These are phyloP conservation scores for Trichocladium uniseriatum DNA, from an alignment of 495 filamentous ascomycete genomes.

Conservation along the genomic window DNA sequence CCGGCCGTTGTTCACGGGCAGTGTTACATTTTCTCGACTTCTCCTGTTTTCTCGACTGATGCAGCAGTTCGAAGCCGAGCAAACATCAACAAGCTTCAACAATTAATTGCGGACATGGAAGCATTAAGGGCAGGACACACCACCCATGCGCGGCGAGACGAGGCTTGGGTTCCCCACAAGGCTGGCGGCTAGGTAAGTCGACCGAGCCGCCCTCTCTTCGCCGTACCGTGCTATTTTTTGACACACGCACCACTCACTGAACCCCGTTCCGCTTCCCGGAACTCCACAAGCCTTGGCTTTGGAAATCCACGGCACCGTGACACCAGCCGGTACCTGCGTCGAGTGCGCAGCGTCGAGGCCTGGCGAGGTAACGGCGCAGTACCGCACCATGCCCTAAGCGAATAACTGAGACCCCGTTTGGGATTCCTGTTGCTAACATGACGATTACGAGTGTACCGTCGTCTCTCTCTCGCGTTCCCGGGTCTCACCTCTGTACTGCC, in stretches of 20 bases:
- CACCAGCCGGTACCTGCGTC: constrained; percentile 3
- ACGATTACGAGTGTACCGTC: not conserved
- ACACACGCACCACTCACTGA: too few relatives aligned
- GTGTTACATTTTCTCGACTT: constrained; percentile 1
- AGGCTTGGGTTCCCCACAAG: constrained; percentile 12
- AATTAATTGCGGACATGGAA: not conserved
- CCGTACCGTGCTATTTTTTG: constrained; percentile 19
- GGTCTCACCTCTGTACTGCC: not conserved
- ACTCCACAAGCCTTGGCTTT: constrained; percentile 8
- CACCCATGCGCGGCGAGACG: constrained; percentile 5
- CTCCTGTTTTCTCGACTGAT: not conserved
- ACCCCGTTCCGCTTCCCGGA: constrained; percentile 18
- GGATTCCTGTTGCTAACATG: not conserved
- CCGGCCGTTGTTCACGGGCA: constrained; percentile 2
- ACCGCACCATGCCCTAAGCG: constrained; percentile 12
- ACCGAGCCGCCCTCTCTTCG: not conserved
- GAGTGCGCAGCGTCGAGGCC: not conserved
- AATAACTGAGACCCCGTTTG: not conserved
- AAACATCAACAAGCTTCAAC: not conserved
- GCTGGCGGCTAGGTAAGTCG: constrained; percentile 11
- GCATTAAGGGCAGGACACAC: not conserved
- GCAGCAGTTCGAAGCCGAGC: not conserved
- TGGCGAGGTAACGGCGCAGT: constrained; percentile 13
- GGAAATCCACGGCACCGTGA: not conserved
- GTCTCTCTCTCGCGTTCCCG: too few relatives aligned